Conservation (phyloP, 2,329 filamentous ascomycete genomes). For the Alternaria consortialis region DNA sequence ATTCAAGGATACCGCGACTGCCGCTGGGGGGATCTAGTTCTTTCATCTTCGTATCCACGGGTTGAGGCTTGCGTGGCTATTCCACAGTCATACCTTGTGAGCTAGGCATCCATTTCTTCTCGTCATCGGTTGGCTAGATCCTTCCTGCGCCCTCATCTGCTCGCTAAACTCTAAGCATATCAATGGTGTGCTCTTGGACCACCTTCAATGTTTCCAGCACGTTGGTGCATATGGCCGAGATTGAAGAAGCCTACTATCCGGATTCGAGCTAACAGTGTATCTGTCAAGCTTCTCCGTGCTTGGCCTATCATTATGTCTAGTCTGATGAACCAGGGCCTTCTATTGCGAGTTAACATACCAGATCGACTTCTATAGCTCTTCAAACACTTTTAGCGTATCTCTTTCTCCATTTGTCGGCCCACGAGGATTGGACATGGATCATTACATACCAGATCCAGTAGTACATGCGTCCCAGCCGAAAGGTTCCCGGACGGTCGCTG, state of each 20-base stretch:
- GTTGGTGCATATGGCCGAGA: background rate
- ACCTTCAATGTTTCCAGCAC: background rate
- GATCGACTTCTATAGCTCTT: background rate
- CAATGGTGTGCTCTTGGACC: background rate
- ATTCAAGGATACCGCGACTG: conserved; percentile 7
- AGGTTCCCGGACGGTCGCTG: conserved; percentile 5
- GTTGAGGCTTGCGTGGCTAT: conserved; percentile 8
- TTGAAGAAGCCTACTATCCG: background rate
- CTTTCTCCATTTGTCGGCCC: background rate
- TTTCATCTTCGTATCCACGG: conserved; percentile 7
- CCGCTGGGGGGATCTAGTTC: background rate
- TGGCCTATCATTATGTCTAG: background rate
- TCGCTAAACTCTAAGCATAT: background rate
- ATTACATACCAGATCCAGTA: background rate
- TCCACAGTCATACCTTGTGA: conserved; percentile 4
- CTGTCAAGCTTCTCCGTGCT: background rate
- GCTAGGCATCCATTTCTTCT: conserved; percentile 19
- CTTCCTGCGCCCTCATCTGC: background rate
- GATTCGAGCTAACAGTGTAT: background rate
- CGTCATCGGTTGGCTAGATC: conserved; percentile 9
- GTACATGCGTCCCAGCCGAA: background rate
- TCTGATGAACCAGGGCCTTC: background rate
- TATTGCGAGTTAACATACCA: background rate
- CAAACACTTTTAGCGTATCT: background rate
- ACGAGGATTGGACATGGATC: background rate